phyloP scores from a whole-genome alignment of 2,329 filamentous ascomycete genomes.

The Pestalotiopsis sp. region DNA sequence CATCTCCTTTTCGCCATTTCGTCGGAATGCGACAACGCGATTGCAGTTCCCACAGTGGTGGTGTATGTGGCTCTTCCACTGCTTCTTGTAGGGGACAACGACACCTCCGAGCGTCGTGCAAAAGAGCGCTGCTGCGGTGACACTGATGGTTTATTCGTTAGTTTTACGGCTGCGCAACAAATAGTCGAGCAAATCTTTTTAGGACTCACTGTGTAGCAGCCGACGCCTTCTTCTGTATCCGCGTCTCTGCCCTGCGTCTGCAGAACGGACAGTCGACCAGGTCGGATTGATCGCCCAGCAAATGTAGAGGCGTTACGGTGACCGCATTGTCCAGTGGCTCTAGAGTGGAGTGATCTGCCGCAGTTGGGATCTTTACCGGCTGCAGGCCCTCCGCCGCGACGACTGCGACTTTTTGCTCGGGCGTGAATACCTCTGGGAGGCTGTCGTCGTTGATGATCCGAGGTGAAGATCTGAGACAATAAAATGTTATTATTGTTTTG shows the following conservation, averaged over 20 bases:
- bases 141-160: not conserved
- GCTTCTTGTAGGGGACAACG: not conserved
- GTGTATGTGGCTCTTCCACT: not conserved
- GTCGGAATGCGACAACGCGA: not conserved
- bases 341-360: not conserved
- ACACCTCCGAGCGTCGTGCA: not conserved
- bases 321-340: not conserved
- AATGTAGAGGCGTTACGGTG: not conserved
- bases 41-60: not conserved
- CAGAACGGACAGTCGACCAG: not conserved
- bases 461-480: not conserved
- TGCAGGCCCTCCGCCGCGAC: not conserved
- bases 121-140: not conserved
- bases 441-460: not conserved
- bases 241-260: not conserved
- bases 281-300: not conserved
- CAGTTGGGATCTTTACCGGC: not conserved
- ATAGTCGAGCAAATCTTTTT: accelerated
- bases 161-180: accelerated
- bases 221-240: not conserved
- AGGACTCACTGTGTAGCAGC: not conserved
- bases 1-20: not conserved
- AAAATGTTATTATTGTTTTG: not conserved
- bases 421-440: not conserved
- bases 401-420: not conserved